phyloP scores from a whole-genome alignment of 257 asterid species.

The Ocimum tenuiflorum region DNA sequence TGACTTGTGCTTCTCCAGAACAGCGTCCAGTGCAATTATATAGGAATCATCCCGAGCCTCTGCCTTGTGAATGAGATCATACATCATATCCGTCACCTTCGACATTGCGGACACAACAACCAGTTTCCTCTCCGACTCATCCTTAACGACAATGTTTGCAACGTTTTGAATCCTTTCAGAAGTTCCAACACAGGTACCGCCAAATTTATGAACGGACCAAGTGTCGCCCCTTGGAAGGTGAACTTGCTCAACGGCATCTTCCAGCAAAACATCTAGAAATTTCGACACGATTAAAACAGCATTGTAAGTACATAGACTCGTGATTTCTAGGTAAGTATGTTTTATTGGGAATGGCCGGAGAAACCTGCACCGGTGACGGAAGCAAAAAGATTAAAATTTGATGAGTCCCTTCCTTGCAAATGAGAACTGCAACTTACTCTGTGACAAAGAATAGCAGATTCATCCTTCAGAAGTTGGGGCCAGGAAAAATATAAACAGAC shows the following conservation, averaged over 20 bases:
- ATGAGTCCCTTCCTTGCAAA: constrained; percentile 34
- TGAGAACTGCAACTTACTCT: constrained; percentile 39
- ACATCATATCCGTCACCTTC: constrained; percentile 98
- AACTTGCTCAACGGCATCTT: constrained; percentile 44
- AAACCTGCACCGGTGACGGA: constrained; percentile 65
- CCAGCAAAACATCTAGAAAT: constrained; percentile 39
- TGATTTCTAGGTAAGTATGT: background rate
- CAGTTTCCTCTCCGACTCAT: constrained; percentile 68
- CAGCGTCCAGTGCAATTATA: constrained; percentile 55
- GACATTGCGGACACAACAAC: constrained; percentile 97
- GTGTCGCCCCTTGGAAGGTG: constrained; percentile 72
- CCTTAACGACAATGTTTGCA: constrained; percentile 65
- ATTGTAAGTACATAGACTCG: background rate
- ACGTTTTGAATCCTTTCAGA: constrained; percentile 81
- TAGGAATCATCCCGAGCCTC: constrained; percentile 73
- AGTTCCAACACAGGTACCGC: constrained; percentile 94
- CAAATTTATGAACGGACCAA: constrained; percentile 96
- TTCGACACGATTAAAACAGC: background rate
- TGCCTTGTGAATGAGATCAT: constrained; percentile 78
- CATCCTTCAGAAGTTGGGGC: constrained; percentile 14
- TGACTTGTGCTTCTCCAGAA: constrained; percentile 69
- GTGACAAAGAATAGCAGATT: constrained; percentile 19
- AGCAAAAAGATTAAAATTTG: constrained; percentile 35
- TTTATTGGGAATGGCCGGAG: background rate
- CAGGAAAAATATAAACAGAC: background rate